phyloP scores from a whole-genome alignment of 495 filamentous ascomycete genomes.

The Hyaloscypha bicolor region DNA sequence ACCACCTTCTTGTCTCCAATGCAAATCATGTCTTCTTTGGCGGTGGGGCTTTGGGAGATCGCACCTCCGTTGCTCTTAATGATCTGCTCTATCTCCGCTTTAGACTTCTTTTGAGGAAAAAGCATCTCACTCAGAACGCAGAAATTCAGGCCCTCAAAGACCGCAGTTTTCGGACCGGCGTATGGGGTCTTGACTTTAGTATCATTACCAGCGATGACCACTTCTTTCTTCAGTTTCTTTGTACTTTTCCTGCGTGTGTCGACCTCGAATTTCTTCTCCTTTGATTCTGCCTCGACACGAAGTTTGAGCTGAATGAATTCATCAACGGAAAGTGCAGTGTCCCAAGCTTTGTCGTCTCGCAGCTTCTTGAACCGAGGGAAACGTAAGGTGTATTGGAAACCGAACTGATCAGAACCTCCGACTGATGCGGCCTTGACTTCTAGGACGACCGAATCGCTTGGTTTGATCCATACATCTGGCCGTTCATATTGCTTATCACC shows the following conservation, averaged over 20 bases:
- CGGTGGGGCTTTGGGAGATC: slow-evolving; percentile 72
- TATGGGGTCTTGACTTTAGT: slow-evolving; percentile 49
- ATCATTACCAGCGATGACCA: slow-evolving; percentile 74
- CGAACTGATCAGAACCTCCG: slow-evolving; percentile 72
- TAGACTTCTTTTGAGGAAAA: slow-evolving; percentile 63
- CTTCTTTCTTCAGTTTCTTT: slow-evolving; percentile 66
- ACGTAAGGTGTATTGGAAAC: slow-evolving; percentile 75
- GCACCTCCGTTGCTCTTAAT: slow-evolving; percentile 88
- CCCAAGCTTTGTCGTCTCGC: slow-evolving; percentile 82
- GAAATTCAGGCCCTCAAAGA: slow-evolving; percentile 80
- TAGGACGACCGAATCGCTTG: slow-evolving; percentile 82
- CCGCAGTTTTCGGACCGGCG: slow-evolving; percentile 54
- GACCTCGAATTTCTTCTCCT: slow-evolving; percentile 78
- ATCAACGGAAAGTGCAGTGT: slow-evolving; percentile 70
- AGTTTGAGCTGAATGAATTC: slow-evolving; percentile 76
- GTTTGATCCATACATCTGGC: slow-evolving; percentile 93
- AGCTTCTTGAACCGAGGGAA: slow-evolving; percentile 91
- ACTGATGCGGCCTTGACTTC: slow-evolving; percentile 90
- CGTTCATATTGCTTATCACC: slow-evolving; percentile 71
- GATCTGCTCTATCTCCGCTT: slow-evolving; percentile 79
- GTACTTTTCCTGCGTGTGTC: slow-evolving; percentile 67
- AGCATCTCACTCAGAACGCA: slow-evolving; percentile 57
- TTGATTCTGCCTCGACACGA: slow-evolving; percentile 68
- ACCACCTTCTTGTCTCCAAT: slow-evolving; percentile 85
- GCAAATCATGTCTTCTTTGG: slow-evolving; percentile 61